phyloP scores from a whole-genome alignment of 2,329 filamentous ascomycete genomes.

The Arthroderma uncinatum region DNA sequence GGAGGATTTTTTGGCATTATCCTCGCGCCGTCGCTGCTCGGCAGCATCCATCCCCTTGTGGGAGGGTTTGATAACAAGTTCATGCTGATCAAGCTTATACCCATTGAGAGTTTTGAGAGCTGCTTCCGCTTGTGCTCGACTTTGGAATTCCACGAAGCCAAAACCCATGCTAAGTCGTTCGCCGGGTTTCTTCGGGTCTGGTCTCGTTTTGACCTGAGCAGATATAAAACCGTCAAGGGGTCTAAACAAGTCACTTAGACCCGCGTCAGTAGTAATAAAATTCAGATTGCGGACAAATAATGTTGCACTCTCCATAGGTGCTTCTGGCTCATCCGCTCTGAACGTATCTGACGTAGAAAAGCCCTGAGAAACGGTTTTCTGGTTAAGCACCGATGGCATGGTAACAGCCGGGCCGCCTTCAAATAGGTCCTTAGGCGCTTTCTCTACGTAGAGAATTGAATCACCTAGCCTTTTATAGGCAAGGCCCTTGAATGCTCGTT shows the following conservation, averaged over 20 bases:
- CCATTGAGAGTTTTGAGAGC: constrained; percentile 82
- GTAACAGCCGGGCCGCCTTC: constrained; percentile 26
- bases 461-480: constrained; percentile 87
- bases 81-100: constrained; percentile 74
- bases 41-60: constrained; percentile 50
- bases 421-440: constrained; percentile 78
- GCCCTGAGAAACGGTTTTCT: constrained; percentile 28
- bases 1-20: constrained; percentile 68
- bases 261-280: constrained; percentile 71
- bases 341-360: constrained; percentile 35
- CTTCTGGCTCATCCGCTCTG: constrained; percentile 26
- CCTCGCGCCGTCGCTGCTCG: constrained; percentile 51
- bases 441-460: constrained; percentile 84
- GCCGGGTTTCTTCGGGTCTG: constrained; percentile 79
- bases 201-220: constrained; percentile 83
- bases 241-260: constrained; percentile 65
- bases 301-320: constrained; percentile 54
- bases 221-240: constrained; percentile 79
- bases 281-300: constrained; percentile 90
- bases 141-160: constrained; percentile 82
- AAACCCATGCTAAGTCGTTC: constrained; percentile 94
- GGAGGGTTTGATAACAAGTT: constrained; percentile 71
- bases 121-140: constrained; percentile 63
- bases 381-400: constrained; percentile 22
- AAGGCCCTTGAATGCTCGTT: constrained; percentile 69